Evolutionary conservation across 2,329 filamentous ascomycete species (phyloP), one percentile per base, ranked within the genome.

Genomic region (Tolypocladium sp.): DNA sequence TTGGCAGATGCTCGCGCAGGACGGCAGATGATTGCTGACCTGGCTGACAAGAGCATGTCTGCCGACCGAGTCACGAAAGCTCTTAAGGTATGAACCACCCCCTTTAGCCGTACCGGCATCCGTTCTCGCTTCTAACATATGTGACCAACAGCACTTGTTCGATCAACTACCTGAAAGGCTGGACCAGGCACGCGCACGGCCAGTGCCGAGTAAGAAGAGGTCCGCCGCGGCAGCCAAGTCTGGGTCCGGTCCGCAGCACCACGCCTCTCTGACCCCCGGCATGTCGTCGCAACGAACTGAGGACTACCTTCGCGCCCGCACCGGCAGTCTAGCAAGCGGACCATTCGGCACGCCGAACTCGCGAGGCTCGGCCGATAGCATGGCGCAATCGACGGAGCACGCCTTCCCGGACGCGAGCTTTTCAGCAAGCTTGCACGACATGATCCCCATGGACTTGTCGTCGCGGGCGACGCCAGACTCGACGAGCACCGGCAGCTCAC

Each of bases 1-100:
- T 77, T 97, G 61, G 87, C 87, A 57, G 93, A 97, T 74, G 93
- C 92, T 0, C 82, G 86, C 61, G 89, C 91, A 63, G 94, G 93
- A 22, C 90, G 90, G 68, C 88, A 93, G 63, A 90, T 92, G 62
- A 83, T 97, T 61, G 84, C 86, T 56, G 86, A 85, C 20, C 80
- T 97, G 60, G 89, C 92, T 3, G 86, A 89, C 66, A 88, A 89
- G 67, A 97, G 92, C 69, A 82, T 95, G 79, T 92, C 92, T 41
- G 94, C 94, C 3, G 91, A 97, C 70, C 82, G 91, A 62, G 94
- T 95, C 67, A 91, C 90, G 1, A 81, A 80, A 53, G 88, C 90
- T 46, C 79, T 99, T 35, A 83, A 86, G 69, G 91, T 93, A 58
- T 20, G 56, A 9, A 10, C 1, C 6, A 2, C 13, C 1, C 27